Base-by-base conservation (phyloP, 495 filamentous ascomycete genomes). In the Penicillium salamii region DNA sequence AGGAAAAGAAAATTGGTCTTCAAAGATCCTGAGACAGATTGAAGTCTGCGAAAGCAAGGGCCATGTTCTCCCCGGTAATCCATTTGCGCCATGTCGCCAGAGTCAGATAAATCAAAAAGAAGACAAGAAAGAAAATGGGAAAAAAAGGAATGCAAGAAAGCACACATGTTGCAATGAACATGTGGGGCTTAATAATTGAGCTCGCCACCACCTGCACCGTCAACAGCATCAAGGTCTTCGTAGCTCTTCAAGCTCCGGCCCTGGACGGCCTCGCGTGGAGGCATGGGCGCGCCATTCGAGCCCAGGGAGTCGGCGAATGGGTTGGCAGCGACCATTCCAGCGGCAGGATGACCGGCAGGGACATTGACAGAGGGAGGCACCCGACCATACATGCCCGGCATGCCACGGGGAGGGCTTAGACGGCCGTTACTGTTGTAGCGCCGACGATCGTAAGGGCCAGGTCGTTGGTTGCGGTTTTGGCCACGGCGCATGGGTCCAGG, bases 201-300 rank as follows among this genome's bases (percentile, higher is more conserved):
- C 61, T 86, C 83, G 7, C 76, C 80, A 37, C 76, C 68, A 15
- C 71, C 80, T 20, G 71, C 70, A 2, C 71, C 72, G 21, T 71
- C 75, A 28, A 82, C 76, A 13, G 93, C 92, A 72, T 98, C 93
- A 2, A 98, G 72, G 68, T 98, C 93, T 67, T 97, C 95, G 67
- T 98, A 98, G 65, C 88, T 95, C 77, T 93, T 96, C 28, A 98
- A 62, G 34, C 87, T 95, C 37, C 93, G 80, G 3, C 95, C 93
- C 54, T 91, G 86, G 2, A 95, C 89, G 1, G 91, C 88, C 69
- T 95, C 90, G 13, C 86, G 74, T 3, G 91, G 90, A 2, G 87
- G 88, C 53, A 91, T 82, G 1, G 75, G 76, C 3, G 84, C 82
- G 42, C 80, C 80, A 35, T 82, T 82, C 15, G 68, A 73, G 31